These are phyloP conservation scores for Neurospora sp. DNA, from an alignment of 495 filamentous ascomycete genomes.

Conservation along the genomic window DNA sequence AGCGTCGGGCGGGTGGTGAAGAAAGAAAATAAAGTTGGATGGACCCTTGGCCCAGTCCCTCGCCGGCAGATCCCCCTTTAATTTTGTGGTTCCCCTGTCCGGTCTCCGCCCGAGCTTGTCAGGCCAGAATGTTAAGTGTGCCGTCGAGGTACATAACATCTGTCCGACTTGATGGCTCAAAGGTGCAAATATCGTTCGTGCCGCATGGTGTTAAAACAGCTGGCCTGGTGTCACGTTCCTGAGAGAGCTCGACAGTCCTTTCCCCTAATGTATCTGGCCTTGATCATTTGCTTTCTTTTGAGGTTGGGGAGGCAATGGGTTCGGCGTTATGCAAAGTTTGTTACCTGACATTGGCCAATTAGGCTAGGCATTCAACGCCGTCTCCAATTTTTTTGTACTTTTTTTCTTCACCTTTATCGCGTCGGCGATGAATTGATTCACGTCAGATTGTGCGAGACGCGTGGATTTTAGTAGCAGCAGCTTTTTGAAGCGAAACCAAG, in stretches of 20 bases:
- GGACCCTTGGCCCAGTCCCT: neutral
- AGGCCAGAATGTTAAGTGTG: neutral
- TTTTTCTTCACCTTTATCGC: neutral
- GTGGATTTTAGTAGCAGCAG: neutral
- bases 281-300: neutral
- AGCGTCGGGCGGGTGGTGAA: neutral
- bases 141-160: neutral
- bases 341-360: conserved; percentile 13
- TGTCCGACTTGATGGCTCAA: neutral
- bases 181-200: neutral
- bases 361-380: neutral
- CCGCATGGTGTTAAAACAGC: neutral
- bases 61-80: neutral
- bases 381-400: neutral
- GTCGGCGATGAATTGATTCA: neutral
- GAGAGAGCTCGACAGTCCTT: neutral
- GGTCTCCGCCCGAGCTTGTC: neutral
- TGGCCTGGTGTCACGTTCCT: neutral
- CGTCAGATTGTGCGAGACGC: neutral
- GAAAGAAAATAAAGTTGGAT: neutral
- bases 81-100: neutral
- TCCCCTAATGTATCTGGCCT: neutral
- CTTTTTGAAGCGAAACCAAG: neutral
- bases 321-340: neutral
- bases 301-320: neutral